A percentile compares a stretch with the other conserved stretches of the same genome.
Evolutionary conservation across 306 rosid species (phyloP).

Genomic region (Corylus americana): DNA sequence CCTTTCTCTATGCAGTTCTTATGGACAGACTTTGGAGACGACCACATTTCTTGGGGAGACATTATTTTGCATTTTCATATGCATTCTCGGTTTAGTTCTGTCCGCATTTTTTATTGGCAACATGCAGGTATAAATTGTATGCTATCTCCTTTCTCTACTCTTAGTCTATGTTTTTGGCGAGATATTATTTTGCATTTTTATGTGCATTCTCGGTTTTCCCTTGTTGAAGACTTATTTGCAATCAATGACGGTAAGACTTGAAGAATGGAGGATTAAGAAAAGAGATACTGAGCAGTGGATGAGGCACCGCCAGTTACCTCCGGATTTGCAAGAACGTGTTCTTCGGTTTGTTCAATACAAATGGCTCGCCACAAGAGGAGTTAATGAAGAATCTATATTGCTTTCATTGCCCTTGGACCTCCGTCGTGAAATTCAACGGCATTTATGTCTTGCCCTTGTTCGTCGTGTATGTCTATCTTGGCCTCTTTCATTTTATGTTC

Average conservation of each 20-base stretch:
- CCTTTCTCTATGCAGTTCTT: constrained; percentile 53
- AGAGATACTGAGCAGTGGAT: constrained; percentile 94
- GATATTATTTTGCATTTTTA: no score
- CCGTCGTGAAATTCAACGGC: constrained; percentile 87
- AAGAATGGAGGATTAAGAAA: constrained; percentile 85
- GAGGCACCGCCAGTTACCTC: constrained; percentile 91
- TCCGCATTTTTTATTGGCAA: constrained; percentile 81
- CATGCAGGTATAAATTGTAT: constrained; percentile 63
- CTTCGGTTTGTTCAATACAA: constrained; percentile 76
- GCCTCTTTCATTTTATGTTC: background rate
- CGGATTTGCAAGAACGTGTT: constrained; percentile 68
- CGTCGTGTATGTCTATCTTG: constrained; percentile 61
- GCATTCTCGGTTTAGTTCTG: constrained; percentile 67
- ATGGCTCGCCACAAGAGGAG: constrained; percentile 92
- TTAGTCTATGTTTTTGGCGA: background rate
- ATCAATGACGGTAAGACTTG: constrained; percentile 74
- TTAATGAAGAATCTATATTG: constrained; percentile 77
- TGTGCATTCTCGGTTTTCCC: background rate
- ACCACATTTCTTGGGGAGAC: constrained; percentile 72
- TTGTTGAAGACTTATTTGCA: constrained; percentile 66
- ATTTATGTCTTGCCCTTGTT: constrained; percentile 78
- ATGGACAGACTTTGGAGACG: constrained; percentile 73
- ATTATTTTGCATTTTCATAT: constrained; percentile 56
- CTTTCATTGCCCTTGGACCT: constrained; percentile 71
- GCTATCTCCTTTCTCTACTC: background rate